Conservation (phyloP, 192 early-diverging fungal species). For the Podila horticola region DNA sequence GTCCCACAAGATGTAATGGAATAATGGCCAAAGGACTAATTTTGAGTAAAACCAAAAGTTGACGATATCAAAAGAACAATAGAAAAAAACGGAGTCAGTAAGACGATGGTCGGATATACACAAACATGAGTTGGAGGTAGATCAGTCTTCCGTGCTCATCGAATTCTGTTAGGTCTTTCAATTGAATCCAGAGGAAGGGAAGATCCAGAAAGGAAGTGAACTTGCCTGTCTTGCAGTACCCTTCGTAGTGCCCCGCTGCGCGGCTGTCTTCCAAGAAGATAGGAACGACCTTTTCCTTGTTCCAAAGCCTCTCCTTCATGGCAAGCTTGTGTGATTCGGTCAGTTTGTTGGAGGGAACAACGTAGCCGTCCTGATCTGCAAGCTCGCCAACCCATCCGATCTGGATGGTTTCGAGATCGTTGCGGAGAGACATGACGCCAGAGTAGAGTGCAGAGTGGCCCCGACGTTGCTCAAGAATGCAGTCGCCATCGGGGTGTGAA, state of each 20-base stretch:
- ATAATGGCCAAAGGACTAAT: conserved; percentile 91
- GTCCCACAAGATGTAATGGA: conserved; percentile 95
- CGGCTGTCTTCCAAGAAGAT: conserved; percentile 82
- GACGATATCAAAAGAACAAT: not conserved
- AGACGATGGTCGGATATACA: no score
- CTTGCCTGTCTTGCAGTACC: conserved; percentile 93
- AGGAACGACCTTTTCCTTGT: conserved; percentile 72
- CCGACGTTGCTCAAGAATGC: conserved; percentile 63
- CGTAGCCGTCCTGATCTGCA: conserved; percentile 57
- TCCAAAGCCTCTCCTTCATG: conserved; percentile 62
- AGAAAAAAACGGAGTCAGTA: conserved; percentile 5
- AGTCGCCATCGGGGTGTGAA: conserved; percentile 30
- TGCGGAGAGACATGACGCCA: conserved; percentile 76
- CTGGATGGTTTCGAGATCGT: conserved; percentile 68
- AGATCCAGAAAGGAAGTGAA: not conserved
- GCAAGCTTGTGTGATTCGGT: conserved; percentile 59
- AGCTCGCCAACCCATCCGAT: conserved; percentile 82
- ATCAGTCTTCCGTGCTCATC: no score
- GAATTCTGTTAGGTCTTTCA: no score
- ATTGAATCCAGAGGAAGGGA: not conserved
- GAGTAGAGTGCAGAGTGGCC: conserved; percentile 94
- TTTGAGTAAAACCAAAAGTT: not conserved
- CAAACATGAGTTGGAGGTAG: no score
- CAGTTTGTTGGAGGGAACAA: conserved; percentile 49
- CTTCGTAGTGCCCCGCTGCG: conserved; percentile 92